Evolutionary conservation across 441 rosid genomes (phyloP), one percentile per base, ranked within the genome.

Genomic region (Euphorbia schlechtendalii): DNA sequence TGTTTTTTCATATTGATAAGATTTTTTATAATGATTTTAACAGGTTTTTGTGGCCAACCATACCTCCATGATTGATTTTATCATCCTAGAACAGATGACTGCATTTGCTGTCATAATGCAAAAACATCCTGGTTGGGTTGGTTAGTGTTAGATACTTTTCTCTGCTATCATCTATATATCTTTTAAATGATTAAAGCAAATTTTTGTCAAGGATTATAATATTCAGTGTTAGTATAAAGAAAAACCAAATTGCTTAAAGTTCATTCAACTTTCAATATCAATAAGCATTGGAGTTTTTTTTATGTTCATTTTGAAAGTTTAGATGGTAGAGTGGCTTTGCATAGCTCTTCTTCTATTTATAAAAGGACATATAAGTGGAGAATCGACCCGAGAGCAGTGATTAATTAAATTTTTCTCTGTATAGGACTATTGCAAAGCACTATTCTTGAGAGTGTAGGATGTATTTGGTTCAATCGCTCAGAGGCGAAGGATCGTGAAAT

Each of bases 111-210:
- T 94, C 66, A 91, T 87, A 49, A 91, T 91, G 99, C 98, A 94
- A 77, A 94, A 94, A 72, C 99, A 94, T 79, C 96, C 98, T 78
- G 99, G 99, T 70, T 94, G 99, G 99, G 98, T 91, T 83, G 99
- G 98, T 87, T 77, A 83, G 96, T 78, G 61, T 58, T 64, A 30
- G 24, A 18, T 68, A 36, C 21, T 24, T 59, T 48, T 22, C 18
- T 55, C 9, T 62, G 8, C 36, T 13, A 30, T 24, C 24, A 45
- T 22, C 10, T 22, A 21, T 22, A 53, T 11, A 46, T 12, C 22
- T 3, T 51, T 51, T 18, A 53, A 17, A 32, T 45, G 13, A 6
- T 63, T 25, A 32, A 63, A 15, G 30, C 34, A 12, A 48, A 17
- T 24, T 38, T 53, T 49, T 36, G 8, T 63, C 36, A 5, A 12